Evolutionary conservation across 306 rosid species (phyloP).

Genomic region (Fagus crenata): DNA sequence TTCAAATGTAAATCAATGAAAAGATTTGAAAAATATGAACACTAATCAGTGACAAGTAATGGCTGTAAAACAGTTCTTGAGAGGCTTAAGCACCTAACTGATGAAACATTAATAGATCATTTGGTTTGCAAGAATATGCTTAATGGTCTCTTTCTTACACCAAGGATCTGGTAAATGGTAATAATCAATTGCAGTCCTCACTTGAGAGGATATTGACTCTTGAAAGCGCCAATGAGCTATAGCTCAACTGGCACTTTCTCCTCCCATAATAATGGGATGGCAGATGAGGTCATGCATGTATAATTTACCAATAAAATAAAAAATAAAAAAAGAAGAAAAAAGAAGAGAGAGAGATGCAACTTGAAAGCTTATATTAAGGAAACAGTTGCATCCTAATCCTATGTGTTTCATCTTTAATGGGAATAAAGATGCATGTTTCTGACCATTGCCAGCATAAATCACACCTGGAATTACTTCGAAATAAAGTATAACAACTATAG

Average conservation of each 20-base stretch:
- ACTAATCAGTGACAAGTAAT: neutral
- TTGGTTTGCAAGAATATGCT: conserved; percentile 1
- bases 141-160: neutral
- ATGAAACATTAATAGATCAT: neutral
- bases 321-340: no score
- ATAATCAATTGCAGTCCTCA: neutral
- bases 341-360: conserved; percentile 3
- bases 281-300: no score
- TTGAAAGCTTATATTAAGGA: conserved; percentile 15
- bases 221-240: neutral
- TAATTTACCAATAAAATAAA: no score
- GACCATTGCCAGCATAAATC: neutral
- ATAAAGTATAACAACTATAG: conserved; percentile 8
- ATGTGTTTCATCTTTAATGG: neutral
- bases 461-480: conserved; percentile 19
- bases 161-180: neutral
- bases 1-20: neutral
- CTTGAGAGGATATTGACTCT: neutral
- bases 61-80: neutral
- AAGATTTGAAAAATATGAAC: neutral
- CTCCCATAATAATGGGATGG: no score
- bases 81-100: neutral
- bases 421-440: neutral
- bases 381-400: conserved; percentile 16
- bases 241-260: no score